These are phyloP conservation scores for Phalaenopsis hybrid DNA, from an alignment of 116 monocot genomes.

Conservation along the genomic window DNA sequence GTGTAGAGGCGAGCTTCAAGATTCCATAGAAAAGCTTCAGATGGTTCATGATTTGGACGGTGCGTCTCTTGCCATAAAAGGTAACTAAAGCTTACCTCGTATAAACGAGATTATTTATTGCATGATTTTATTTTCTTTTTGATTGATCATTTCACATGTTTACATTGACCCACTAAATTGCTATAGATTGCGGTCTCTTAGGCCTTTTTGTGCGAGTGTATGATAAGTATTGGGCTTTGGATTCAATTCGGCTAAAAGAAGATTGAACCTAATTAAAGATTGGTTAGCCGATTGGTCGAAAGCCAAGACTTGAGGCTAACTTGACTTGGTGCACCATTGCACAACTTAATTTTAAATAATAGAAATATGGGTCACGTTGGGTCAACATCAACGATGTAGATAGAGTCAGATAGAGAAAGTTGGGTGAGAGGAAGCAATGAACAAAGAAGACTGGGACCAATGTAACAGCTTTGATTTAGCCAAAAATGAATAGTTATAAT, in stretches of 20 bases:
- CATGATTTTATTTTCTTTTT: background rate
- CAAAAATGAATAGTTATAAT: background rate
- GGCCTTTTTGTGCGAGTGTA: too few species aligned
- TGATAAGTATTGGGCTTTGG: background rate
- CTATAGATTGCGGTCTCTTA: too few species aligned
- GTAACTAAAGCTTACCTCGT: constrained; percentile 11
- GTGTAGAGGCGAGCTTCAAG: constrained; percentile 56
- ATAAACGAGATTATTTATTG: background rate
- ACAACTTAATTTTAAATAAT: background rate
- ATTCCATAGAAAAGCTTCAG: constrained; percentile 74
- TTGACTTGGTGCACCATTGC: background rate
- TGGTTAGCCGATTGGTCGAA: background rate
- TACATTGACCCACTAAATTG: background rate
- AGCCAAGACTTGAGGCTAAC: background rate
- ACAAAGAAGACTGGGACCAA: background rate
- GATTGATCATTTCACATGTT: background rate
- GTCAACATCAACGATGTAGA: background rate
- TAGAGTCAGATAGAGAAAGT: background rate
- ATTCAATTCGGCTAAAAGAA: background rate
- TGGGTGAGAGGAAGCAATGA: background rate
- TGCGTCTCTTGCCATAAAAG: constrained; percentile 47
- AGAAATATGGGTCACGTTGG: background rate
- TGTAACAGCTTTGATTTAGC: background rate
- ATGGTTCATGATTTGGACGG: constrained; percentile 30
- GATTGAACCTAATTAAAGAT: background rate